A percentile compares a stretch with the other conserved stretches of the same genome.
Evolutionary conservation across 78 protist genomes (phyloP).

Genomic region (Planoprotostelium fungivorum): DNA sequence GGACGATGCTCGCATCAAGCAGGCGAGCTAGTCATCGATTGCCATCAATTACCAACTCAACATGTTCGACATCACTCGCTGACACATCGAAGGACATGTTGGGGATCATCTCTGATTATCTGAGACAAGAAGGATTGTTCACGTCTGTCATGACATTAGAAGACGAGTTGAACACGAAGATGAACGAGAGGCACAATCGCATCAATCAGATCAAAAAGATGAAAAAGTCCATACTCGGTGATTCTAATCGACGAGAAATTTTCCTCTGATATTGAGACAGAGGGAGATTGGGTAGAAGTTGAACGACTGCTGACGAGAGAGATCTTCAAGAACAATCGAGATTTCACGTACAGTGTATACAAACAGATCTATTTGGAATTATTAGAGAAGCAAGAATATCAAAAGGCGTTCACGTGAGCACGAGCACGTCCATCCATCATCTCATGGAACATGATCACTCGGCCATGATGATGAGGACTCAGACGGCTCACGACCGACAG

Average conservation of each 20-base stretch:
- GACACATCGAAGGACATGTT: slow-evolving; percentile 77
- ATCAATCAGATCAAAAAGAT: slow-evolving; percentile 25
- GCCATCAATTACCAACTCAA: background rate
- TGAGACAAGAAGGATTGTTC: slow-evolving; percentile 70
- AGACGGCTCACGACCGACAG: slow-evolving; percentile 4
- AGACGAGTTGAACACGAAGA: slow-evolving; percentile 73
- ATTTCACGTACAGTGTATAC: slow-evolving; percentile 65
- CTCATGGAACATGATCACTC: too few relatives aligned
- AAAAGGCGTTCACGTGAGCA: slow-evolving; percentile 48
- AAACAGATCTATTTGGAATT: slow-evolving; percentile 79
- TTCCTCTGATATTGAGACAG: background rate
- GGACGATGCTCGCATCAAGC: background rate
- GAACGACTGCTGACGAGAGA: slow-evolving; percentile 40
- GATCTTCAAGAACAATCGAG: slow-evolving; percentile 20
- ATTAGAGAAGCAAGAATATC: slow-evolving; percentile 61
- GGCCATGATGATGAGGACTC: too few relatives aligned
- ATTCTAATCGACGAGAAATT: background rate
- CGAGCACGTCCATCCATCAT: too few relatives aligned
- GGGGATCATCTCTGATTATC: slow-evolving; percentile 66
- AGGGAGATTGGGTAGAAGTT: slow-evolving; percentile 84
- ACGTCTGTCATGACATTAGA: slow-evolving; percentile 58
- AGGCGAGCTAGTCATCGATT: background rate
- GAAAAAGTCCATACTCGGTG: slow-evolving; percentile 44
- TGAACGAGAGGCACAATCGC: slow-evolving; percentile 14
- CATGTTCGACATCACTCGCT: too few relatives aligned